phyloP scores from a whole-genome alignment of 2,329 filamentous ascomycete genomes.

The Fusarium begoniae region DNA sequence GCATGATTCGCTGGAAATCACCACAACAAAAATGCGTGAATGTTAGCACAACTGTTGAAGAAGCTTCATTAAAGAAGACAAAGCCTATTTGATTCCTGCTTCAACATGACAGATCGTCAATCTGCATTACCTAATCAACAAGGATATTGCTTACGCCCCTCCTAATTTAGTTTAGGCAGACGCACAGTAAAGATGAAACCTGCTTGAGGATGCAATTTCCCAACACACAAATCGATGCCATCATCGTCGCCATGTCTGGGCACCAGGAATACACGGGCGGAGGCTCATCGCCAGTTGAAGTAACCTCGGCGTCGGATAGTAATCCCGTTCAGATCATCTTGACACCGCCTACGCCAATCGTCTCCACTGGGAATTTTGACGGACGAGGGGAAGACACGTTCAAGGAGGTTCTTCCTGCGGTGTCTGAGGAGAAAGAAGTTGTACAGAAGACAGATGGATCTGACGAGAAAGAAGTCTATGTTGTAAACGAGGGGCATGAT shows the following conservation, averaged over 20 bases:
- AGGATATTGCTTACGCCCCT: slow-evolving; percentile 6
- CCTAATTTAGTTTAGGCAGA: not conserved
- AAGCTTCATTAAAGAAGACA: not conserved
- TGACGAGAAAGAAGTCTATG: slow-evolving; percentile 5
- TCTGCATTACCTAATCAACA: slow-evolving; percentile 19
- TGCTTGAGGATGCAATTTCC: not conserved
- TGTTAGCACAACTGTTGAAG: not conserved
- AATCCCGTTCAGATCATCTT: slow-evolving; percentile 25
- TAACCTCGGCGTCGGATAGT: not conserved
- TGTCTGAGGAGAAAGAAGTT: slow-evolving; percentile 29
- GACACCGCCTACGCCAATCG: slow-evolving; percentile 29
- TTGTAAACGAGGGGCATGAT: not conserved
- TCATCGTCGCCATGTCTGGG: slow-evolving; percentile 3
- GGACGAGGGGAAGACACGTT: slow-evolving; percentile 9
- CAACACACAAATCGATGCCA: not conserved
- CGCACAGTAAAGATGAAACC: not conserved
- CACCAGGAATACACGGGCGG: not conserved
- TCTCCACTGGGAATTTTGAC: not conserved
- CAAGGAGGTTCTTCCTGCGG: slow-evolving; percentile 15
- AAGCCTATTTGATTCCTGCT: too few relatives aligned
- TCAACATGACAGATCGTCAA: not conserved
- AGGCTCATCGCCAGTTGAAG: not conserved
- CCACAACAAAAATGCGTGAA: not conserved
- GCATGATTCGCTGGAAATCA: not conserved
- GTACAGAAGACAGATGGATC: not conserved